Evolutionary conservation across 2,329 filamentous ascomycete genomes (phyloP), one percentile per base, ranked within the genome.

Genomic region (Trichoderma guizhouense): DNA sequence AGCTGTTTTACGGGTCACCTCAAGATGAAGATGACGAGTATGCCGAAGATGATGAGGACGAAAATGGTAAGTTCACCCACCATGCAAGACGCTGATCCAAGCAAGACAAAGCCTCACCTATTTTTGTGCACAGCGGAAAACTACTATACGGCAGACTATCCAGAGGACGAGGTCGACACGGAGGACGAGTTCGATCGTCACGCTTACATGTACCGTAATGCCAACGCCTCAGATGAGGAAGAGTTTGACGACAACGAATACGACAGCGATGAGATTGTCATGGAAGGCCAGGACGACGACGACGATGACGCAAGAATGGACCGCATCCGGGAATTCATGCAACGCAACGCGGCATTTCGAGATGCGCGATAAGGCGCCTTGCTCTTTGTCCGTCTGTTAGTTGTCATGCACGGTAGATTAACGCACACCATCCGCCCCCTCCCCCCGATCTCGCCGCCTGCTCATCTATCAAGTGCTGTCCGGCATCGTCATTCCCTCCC

Each of bases 101-200:
- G 12, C 12, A 7, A 72, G 14, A 53, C 26, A 58, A 47, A 53
- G 39, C 58, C 47, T 71, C 58, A 67, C 39, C 72, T 30, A 53
- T 55, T 75, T 71, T 53, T 58, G 34, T 75, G 5, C 11, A 18
- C 73, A 90, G 91, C 92, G 43, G 92, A 95, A 78, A 91, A 93
- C 76, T 90, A 93, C 80, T 94, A 94, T 78, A 89, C 90, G 4
- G 91, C 92, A 69, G 92, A 95, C 79, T 95, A 95, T 75, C 92
- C 92, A 0, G 92, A 95, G 73, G 92, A 95, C 69, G 92, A 95
- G 78, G 86, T 94, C 15, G 90, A 89, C 58, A 91, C 89, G 18
- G 92, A 94, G 75, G 82, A 84, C 67, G 83, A 84, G 72, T 83
- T 85, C 73, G 87, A 84, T 57, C 83, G 84, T 11, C 85, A 88